These are phyloP conservation scores for Thielaviopsis cerberus DNA, from an alignment of 2,329 filamentous ascomycete species.

Conservation along the genomic window DNA sequence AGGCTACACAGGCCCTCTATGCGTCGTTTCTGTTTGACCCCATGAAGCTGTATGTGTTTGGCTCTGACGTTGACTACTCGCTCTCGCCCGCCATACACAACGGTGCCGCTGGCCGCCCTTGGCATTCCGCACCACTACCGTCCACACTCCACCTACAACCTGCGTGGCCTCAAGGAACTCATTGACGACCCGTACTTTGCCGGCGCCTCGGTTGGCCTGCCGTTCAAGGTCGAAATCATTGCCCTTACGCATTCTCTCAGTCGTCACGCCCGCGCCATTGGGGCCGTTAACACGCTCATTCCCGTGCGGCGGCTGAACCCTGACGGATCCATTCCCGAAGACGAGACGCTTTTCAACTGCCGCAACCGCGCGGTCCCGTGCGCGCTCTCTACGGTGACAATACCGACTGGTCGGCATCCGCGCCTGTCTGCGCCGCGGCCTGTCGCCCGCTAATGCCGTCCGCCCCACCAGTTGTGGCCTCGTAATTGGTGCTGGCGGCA, in stretches of 20 bases:
- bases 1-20: constrained; percentile 47
- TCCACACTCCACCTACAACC: constrained; percentile 41
- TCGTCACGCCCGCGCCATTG: constrained; percentile 54
- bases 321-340: constrained; percentile 37
- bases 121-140: constrained; percentile 51
- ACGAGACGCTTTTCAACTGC: constrained; percentile 11
- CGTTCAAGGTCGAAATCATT: constrained; percentile 59
- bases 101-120: constrained; percentile 44
- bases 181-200: constrained; percentile 50
- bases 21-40: constrained; percentile 47
- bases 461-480: constrained; percentile 36
- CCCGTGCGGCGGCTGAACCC: constrained; percentile 44
- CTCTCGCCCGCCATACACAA: constrained; percentile 65
- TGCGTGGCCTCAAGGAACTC: constrained; percentile 45
- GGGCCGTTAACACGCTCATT: constrained; percentile 58
- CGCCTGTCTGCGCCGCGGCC: constrained; percentile 50
- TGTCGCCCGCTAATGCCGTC: constrained; percentile 53
- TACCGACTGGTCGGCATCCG: constrained; percentile 65
- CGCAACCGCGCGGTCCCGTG: constrained; percentile 47
- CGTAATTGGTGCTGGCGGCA: constrained; percentile 50
- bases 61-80: constrained; percentile 53
- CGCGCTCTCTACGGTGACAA: constrained; percentile 60
- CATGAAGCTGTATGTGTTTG: constrained; percentile 56
- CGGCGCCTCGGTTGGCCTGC: constrained; percentile 51
- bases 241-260: constrained; percentile 50